A percentile compares a stretch with the other conserved stretches of the same genome.
These are phyloP conservation scores for Colletotrichum somersetense DNA, from an alignment of 2,329 filamentous ascomycete genomes.

Conservation along the genomic window DNA sequence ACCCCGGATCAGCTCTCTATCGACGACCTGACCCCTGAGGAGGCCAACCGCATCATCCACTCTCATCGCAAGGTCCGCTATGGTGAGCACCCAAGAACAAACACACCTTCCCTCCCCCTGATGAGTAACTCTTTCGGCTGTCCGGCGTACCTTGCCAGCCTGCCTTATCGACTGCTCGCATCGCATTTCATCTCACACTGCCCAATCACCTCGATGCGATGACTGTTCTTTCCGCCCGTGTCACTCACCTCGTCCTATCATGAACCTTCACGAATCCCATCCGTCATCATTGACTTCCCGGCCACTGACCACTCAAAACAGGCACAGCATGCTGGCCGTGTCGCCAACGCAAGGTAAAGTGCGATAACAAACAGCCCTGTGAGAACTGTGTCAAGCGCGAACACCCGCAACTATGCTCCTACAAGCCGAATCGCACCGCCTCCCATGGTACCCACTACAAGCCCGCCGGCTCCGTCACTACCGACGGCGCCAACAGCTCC, in stretches of 20 bases:
- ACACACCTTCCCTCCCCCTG: background rate
- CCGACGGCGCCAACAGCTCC: conserved; percentile 43
- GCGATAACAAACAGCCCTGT: conserved; percentile 76
- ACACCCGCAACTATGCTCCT: conserved; percentile 74
- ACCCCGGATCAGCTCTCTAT: conserved; percentile 61
- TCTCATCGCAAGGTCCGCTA: conserved; percentile 78
- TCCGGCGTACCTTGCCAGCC: background rate
- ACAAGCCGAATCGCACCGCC: conserved; percentile 70
- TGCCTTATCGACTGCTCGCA: background rate
- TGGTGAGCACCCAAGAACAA: conserved; percentile 60
- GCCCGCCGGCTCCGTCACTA: conserved; percentile 47
- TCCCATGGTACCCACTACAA: conserved; percentile 45
- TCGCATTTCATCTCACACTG: conserved; percentile 2
- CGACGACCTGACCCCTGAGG: conserved; percentile 72
- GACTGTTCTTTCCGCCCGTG: background rate
- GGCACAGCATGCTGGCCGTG: conserved; percentile 77
- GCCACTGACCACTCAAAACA: conserved; percentile 46
- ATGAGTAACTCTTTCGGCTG: background rate
- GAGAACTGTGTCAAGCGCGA: conserved; percentile 77
- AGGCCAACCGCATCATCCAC: conserved; percentile 77
- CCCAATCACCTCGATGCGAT: background rate
- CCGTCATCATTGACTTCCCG: background rate
- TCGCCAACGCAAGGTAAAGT: conserved; percentile 76
- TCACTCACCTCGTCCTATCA: background rate
- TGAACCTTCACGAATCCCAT: background rate